A percentile compares a stretch with the other conserved stretches of the same genome.
phyloP scores from a whole-genome alignment of 1,284 basidiomycete species.

The Acaromyces ingoldii region DNA sequence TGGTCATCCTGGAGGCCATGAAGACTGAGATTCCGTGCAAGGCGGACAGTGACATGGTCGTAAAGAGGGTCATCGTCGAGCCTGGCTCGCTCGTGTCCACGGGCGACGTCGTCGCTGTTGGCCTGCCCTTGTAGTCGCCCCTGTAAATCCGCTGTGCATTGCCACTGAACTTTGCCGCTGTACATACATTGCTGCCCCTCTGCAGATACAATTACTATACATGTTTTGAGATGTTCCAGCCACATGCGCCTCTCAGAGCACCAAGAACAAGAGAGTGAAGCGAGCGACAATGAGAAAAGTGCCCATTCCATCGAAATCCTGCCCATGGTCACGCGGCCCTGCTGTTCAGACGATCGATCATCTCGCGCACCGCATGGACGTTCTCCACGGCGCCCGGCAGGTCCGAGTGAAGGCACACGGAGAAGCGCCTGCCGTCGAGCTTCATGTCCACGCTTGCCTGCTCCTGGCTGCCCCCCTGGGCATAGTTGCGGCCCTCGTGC shows the following conservation, averaged over 20 bases:
- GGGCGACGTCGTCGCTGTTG: constrained; percentile 1
- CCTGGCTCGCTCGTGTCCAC: background rate
- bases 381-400: constrained; percentile 12
- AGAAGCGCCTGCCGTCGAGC: constrained; percentile 15
- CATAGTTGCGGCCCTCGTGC: constrained; percentile 13
- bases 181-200: too few species aligned
- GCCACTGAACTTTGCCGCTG: too few species aligned
- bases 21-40: constrained; percentile 59
- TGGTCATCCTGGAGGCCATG: constrained; percentile 67
- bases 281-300: too few species aligned
- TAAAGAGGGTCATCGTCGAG: background rate
- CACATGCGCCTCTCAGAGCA: too few species aligned
- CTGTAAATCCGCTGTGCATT: too few species aligned
- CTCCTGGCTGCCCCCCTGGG: constrained; percentile 13
- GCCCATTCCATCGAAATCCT: too few species aligned
- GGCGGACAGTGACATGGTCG: background rate
- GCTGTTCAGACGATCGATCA: background rate
- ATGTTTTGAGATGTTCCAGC: too few species aligned
- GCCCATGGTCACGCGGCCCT: background rate
- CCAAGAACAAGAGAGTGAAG: too few species aligned
- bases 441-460: constrained; percentile 12
- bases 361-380: background rate
- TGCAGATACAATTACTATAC: too few species aligned
- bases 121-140: background rate
- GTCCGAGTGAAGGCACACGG: constrained; percentile 22